Conservation (phyloP, 2,329 filamentous ascomycete species). For the Penicillium sp. region DNA sequence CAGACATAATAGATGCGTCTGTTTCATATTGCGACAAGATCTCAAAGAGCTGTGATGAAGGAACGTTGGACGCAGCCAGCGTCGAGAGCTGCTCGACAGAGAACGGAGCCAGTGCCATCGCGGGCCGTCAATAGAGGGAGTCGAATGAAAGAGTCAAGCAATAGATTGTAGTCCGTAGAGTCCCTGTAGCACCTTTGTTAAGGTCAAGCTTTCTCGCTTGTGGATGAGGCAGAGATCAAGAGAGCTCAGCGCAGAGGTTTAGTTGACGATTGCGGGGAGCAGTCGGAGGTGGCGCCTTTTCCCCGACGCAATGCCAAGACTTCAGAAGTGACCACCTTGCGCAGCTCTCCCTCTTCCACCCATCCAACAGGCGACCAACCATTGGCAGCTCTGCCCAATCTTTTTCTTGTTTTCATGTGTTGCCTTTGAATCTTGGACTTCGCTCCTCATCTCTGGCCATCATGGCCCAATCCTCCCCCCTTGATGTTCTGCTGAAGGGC, state of each 20-base stretch:
- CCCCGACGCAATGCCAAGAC: conserved; percentile 42
- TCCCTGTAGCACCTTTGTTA: neutral
- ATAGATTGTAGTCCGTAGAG: neutral
- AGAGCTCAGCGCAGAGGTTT: neutral
- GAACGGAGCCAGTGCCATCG: conserved; percentile 36
- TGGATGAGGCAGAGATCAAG: conserved; percentile 1
- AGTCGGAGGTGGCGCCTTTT: conserved; percentile 33
- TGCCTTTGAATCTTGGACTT: conserved; percentile 31
- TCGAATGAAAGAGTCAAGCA: neutral
- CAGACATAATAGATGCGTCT: conserved; percentile 35
- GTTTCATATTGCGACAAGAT: conserved; percentile 39
- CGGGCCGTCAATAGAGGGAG: neutral
- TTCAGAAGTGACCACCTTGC: conserved; percentile 47
- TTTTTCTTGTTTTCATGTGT: conserved; percentile 31
- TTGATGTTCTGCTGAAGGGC: conserved; percentile 70
- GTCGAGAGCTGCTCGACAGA: conserved; percentile 35
- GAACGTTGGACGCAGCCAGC: conserved; percentile 30
- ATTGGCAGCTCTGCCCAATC: conserved; percentile 26
- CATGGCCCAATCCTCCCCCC: conserved; percentile 48
- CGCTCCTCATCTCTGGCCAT: conserved; percentile 41
- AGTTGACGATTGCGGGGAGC: conserved; percentile 34
- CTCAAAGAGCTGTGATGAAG: conserved; percentile 39
- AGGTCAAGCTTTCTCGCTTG: neutral
- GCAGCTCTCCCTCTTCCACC: conserved; percentile 34
- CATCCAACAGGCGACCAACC: conserved; percentile 23